These are phyloP conservation scores for Populus hybrid DNA, from an alignment of 441 rosid genomes.

Conservation along the genomic window DNA sequence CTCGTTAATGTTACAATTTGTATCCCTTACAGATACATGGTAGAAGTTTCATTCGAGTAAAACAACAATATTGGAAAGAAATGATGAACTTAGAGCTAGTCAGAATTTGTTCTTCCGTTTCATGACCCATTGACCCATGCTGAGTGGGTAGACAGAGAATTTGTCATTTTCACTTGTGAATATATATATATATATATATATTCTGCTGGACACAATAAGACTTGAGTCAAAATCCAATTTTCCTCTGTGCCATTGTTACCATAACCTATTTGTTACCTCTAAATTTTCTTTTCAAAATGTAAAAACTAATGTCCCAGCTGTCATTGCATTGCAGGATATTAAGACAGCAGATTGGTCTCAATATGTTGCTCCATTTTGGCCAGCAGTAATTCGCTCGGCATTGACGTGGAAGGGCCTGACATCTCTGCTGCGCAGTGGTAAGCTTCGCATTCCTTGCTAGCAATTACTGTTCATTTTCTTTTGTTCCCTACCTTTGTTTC, in stretches of 20 bases:
- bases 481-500: not conserved
- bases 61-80: not conserved
- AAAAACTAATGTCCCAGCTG: not conserved
- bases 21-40: not conserved
- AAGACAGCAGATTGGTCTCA: constrained; percentile 79
- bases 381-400: constrained; percentile 76
- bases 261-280: not conserved
- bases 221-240: not conserved
- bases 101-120: not conserved
- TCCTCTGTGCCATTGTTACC: not conserved
- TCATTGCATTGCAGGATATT: constrained; percentile 49
- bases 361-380: constrained; percentile 91
- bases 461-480: not conserved
- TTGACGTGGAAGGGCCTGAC: constrained; percentile 76
- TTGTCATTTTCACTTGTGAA: not conserved
- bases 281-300: not conserved
- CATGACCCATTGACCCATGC: not conserved
- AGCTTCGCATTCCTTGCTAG: not conserved
- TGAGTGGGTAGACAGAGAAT: not conserved
- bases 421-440: constrained; percentile 70
- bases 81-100: not conserved
- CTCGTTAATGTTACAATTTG: not conserved
- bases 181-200: not conserved
- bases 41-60: not conserved
- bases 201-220: not conserved